Base-by-base conservation (phyloP, 345 rosid genomes). In the Aethionema arabicum region DNA sequence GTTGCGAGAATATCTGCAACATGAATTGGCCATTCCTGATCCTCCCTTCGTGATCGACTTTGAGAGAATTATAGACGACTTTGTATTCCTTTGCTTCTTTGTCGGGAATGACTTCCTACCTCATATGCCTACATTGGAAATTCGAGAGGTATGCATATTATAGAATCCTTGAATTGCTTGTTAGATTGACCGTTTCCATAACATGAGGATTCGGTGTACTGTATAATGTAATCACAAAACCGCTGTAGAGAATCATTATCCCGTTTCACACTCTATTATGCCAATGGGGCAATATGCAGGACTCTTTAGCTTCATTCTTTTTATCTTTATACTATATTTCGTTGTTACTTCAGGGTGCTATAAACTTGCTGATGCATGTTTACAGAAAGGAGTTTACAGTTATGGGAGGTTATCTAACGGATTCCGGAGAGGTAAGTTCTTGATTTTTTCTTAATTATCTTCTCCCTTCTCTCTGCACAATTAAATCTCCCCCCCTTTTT, bases 91-190 rank as follows among this genome's bases (percentile, higher is more conserved):
- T 21, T 95, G 99, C 78, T 95, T 95, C 70, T 95, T 95, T 76
- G 98, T 95, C 65, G 99, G 99, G 75, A 95, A 95, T 65, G 99
- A 90, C 85, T 95, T 95, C 72, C 85, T 95, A 64, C 99, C 98
- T 4, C 99, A 90, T 70, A 86, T 95, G 98, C 99, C 99, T 38
- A 95, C 99, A 11, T 60, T 90, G 79, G 99, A 95, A 78, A 95
- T 90, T 61, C 79, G 96, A 76, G 99, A 95, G 97, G 99, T 88
- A 76, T 54, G 79, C 30, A 32, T 36, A 47, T 31, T 42, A 50
- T 63, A 10, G 36, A 11, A 3, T 37, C 55, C 38, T 39, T 63
- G 52, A 37, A 39, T 70, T 71, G 4, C 75, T 15, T 4, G 57
- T 5, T 38, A 50, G 16, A 54, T 58, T 10, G 40, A 5, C 12